These are phyloP conservation scores for Gastrodia elata DNA, from an alignment of 106 monocot genomes.

Conservation along the genomic window DNA sequence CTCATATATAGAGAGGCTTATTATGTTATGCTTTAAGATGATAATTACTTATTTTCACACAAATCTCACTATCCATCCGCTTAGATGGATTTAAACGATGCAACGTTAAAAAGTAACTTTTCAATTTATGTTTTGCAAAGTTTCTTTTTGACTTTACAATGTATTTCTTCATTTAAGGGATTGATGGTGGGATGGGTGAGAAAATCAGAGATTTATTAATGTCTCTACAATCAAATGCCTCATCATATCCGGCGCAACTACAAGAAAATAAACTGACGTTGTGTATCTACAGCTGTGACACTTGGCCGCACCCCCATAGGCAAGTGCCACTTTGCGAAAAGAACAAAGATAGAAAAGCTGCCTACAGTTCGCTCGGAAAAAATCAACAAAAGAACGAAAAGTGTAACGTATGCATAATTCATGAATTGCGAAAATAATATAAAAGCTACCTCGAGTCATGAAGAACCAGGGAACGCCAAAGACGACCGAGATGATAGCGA, in stretches of 20 bases:
- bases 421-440: not conserved
- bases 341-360: too few species aligned
- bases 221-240: not conserved
- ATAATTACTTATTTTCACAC: too few species aligned
- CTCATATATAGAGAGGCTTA: too few species aligned
- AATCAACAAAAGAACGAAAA: not conserved
- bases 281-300: not conserved
- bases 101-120: too few species aligned
- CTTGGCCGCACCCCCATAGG: not conserved
- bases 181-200: too few species aligned
- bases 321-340: not conserved
- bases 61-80: too few species aligned
- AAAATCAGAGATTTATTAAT: not conserved
- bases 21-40: too few species aligned
- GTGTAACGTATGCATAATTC: not conserved
- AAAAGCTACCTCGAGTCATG: constrained; percentile 65
- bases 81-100: too few species aligned
- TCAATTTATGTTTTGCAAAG: too few species aligned
- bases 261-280: not conserved
- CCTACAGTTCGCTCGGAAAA: too few species aligned
- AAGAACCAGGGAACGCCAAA: constrained; percentile 74
- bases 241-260: not conserved
- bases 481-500: constrained; percentile 62
- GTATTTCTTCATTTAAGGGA: too few species aligned
- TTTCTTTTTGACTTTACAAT: too few species aligned